A percentile compares a stretch with the other conserved stretches of the same genome.
Evolutionary conservation across 1,139 yeast genomes (phyloP).

Genomic region (Saccharomyces hybrid): DNA sequence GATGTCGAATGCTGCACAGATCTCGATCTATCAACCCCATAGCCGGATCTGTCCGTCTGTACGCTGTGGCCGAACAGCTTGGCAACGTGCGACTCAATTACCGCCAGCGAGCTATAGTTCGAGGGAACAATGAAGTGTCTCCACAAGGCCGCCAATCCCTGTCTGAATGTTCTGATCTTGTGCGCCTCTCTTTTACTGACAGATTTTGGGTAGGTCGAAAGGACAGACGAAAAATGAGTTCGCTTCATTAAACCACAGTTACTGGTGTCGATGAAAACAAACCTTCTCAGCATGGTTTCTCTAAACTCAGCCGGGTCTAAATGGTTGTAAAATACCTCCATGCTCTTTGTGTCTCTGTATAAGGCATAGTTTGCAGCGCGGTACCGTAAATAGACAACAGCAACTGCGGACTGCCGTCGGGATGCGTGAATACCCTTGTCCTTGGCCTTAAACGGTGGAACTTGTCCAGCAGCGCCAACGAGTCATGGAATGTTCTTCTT

Average conservation of each 20-base stretch:
- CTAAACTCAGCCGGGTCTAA: no score
- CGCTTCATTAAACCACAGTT: no score
- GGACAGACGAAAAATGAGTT: no score
- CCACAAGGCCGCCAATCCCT: background rate
- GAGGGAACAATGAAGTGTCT: background rate
- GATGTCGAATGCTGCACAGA: background rate
- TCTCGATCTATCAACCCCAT: background rate
- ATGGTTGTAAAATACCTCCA: no score
- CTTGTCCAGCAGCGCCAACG: slow-evolving; percentile 45
- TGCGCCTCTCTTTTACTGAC: background rate
- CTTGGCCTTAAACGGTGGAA: slow-evolving; percentile 53
- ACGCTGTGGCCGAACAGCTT: background rate
- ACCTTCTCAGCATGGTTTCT: no score
- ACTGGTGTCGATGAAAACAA: no score
- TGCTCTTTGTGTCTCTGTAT: no score
- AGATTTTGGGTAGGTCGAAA: background rate
- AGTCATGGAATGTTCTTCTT: slow-evolving; percentile 51
- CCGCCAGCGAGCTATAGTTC: background rate
- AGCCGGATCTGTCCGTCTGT: background rate
- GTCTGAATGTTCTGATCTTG: background rate
- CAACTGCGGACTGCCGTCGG: slow-evolving; percentile 50
- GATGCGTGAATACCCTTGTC: slow-evolving; percentile 62
- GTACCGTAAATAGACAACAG: slow-evolving; percentile 58
- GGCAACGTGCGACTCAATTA: background rate
- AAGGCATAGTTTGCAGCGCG: no score